Conservation (phyloP, 2,329 filamentous ascomycete genomes). For the Penicillium sp. region DNA sequence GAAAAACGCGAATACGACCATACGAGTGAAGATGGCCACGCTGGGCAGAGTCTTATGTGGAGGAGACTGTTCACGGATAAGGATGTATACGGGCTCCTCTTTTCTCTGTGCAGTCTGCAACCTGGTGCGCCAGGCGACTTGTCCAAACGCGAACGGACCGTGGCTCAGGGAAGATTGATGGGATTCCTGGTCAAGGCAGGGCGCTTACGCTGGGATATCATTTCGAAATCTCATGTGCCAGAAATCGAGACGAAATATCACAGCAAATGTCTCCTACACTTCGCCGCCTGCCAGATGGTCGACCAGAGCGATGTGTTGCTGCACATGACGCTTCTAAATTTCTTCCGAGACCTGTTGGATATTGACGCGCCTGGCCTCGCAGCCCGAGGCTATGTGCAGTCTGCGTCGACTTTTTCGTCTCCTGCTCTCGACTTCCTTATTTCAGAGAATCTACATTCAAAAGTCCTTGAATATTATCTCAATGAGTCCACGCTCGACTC, state of each 20-base stretch:
- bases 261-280: slow-evolving; percentile 49
- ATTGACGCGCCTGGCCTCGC: slow-evolving; percentile 37
- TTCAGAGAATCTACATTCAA: slow-evolving; percentile 47
- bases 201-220: slow-evolving; percentile 51
- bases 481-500: slow-evolving; percentile 48
- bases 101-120: slow-evolving; percentile 50
- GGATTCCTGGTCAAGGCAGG: slow-evolving; percentile 53
- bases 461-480: slow-evolving; percentile 49
- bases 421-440: slow-evolving; percentile 51
- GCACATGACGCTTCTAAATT: slow-evolving; percentile 56
- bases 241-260: slow-evolving; percentile 47
- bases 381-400: slow-evolving; percentile 27
- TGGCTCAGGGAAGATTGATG: slow-evolving; percentile 57
- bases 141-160: slow-evolving; percentile 51
- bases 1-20: slow-evolving; percentile 24
- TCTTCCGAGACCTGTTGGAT: slow-evolving; percentile 51
- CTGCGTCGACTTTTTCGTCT: slow-evolving; percentile 38
- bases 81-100: slow-evolving; percentile 54
- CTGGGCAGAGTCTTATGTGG: slow-evolving; percentile 55
- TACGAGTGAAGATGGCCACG: slow-evolving; percentile 18
- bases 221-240: slow-evolving; percentile 48
- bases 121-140: slow-evolving; percentile 35
- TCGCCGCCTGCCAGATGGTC: slow-evolving; percentile 53
- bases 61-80: slow-evolving; percentile 57
- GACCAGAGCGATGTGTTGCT: slow-evolving; percentile 55